A percentile compares a stretch with the other conserved stretches of the same genome.
phyloP scores from a whole-genome alignment of 164 flowering plant species.

The Aristolochia californica region DNA sequence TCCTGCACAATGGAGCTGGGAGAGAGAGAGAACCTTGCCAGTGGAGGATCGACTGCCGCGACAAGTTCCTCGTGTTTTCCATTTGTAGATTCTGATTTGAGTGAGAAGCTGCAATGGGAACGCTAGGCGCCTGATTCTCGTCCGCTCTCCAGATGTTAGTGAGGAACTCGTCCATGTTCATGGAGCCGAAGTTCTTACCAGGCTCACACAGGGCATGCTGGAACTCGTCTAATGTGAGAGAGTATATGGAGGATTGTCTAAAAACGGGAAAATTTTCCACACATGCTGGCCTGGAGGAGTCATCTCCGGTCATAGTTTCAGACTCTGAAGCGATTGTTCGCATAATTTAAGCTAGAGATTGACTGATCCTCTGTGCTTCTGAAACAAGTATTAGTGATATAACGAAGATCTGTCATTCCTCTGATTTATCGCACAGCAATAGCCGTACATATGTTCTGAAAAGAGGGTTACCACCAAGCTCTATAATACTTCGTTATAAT shows the following conservation, averaged over 20 bases:
- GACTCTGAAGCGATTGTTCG: too few relatives aligned
- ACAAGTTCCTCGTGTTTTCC: conserved; percentile 1
- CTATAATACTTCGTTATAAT: too few relatives aligned
- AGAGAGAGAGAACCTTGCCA: conserved; percentile 57
- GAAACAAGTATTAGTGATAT: too few relatives aligned
- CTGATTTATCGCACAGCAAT: too few relatives aligned
- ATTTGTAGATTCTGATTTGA: conserved; percentile 24
- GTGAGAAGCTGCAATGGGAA: conserved; percentile 7
- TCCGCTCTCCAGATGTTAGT: conserved; percentile 90
- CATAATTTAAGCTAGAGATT: too few relatives aligned
- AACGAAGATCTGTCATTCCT: too few relatives aligned
- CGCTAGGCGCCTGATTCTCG: conserved; percentile 20
- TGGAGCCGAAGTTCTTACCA: conserved; percentile 85
- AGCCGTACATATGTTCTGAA: too few relatives aligned
- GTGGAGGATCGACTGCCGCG: conserved; percentile 42
- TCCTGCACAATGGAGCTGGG: conserved; percentile 58
- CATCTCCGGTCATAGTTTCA: too few relatives aligned
- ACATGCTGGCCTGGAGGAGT: too few relatives aligned
- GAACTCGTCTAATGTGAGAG: conserved; percentile 85
- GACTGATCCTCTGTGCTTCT: too few relatives aligned
- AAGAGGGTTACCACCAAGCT: too few relatives aligned
- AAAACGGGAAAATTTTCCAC: not conserved
- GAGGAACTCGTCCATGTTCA: conserved; percentile 97
- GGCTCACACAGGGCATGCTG: conserved; percentile 38
- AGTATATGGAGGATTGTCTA: conserved; percentile 78